A percentile compares a stretch with the other conserved stretches of the same genome.
phyloP scores from a whole-genome alignment of 148 eudicot species.

The Silene uniflora region DNA sequence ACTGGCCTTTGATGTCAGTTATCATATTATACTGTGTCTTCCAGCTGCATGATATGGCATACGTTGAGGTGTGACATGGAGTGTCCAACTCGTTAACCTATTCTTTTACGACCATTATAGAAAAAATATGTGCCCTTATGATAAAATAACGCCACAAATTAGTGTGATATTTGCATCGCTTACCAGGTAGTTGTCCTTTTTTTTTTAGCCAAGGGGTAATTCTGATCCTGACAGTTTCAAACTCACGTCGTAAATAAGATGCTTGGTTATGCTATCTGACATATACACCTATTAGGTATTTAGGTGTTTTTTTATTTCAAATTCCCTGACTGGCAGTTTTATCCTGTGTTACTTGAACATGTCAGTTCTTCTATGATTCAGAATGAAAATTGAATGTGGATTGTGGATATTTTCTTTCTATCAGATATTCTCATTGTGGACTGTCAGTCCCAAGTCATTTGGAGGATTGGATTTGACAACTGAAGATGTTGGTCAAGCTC shows the following conservation, averaged over 20 bases:
- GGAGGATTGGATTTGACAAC: slow-evolving; percentile 57
- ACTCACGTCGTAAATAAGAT: no score
- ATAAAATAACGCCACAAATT: no score
- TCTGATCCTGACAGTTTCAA: no score
- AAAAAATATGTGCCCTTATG: not conserved
- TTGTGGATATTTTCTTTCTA: not conserved
- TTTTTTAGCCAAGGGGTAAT: no score
- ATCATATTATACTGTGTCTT: slow-evolving; percentile 40
- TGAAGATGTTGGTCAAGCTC: slow-evolving; percentile 61
- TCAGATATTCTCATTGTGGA: slow-evolving; percentile 73
- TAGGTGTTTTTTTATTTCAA: no score
- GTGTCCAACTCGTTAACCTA: not conserved
- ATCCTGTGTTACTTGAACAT: no score
- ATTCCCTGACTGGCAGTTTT: no score
- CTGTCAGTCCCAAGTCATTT: slow-evolving; percentile 44
- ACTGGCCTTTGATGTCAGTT: slow-evolving; percentile 46
- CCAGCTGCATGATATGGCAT: slow-evolving; percentile 51
- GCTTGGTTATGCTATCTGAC: no score
- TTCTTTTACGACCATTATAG: not conserved
- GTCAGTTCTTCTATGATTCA: no score
- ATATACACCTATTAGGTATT: no score
- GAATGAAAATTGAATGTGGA: not conserved
- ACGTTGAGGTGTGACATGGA: slow-evolving; percentile 29
- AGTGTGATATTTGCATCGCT: no score
- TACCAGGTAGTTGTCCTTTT: no score